A percentile compares a stretch with the other conserved stretches of the same genome.
These are phyloP conservation scores for Hsuehochloa calcarea DNA, from an alignment of 176 grass and related monocot genomes.

Conservation along the genomic window DNA sequence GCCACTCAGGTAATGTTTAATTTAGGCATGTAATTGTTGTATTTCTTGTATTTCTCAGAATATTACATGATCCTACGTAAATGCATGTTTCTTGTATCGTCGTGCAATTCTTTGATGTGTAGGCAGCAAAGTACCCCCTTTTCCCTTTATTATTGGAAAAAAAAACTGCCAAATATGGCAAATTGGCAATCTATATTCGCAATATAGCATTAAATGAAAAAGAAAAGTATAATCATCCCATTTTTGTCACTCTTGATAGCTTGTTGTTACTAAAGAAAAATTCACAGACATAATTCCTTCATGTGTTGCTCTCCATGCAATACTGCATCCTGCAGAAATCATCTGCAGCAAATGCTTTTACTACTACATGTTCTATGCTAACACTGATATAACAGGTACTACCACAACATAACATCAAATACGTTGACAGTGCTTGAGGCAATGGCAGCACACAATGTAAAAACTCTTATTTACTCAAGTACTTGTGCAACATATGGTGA, in stretches of 20 bases:
- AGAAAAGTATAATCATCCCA: background rate
- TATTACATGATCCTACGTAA: background rate
- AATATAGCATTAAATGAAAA: background rate
- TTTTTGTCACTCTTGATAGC: background rate
- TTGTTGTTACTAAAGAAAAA: background rate
- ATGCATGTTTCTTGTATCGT: background rate
- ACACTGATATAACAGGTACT: conserved; percentile 68
- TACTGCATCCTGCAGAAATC: background rate
- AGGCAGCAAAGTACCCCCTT: background rate
- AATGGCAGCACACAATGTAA: conserved; percentile 82
- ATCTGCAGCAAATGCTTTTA: background rate
- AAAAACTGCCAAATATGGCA: background rate
- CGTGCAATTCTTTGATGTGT: background rate
- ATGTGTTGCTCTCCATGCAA: background rate
- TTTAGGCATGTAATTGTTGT: background rate
- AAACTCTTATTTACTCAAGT: conserved; percentile 92
- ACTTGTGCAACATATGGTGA: conserved; percentile 98
- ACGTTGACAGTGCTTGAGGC: conserved; percentile 80
- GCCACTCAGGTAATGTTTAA: conserved; percentile 66
- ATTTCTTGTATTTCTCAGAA: conserved; percentile 19
- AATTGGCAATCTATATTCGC: background rate
- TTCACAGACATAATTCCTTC: background rate
- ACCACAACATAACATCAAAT: conserved; percentile 98
- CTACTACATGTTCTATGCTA: background rate
- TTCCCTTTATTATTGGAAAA: background rate